Base-by-base conservation (phyloP, 768 basidiomycete genomes). In the Trametes meyenii region DNA sequence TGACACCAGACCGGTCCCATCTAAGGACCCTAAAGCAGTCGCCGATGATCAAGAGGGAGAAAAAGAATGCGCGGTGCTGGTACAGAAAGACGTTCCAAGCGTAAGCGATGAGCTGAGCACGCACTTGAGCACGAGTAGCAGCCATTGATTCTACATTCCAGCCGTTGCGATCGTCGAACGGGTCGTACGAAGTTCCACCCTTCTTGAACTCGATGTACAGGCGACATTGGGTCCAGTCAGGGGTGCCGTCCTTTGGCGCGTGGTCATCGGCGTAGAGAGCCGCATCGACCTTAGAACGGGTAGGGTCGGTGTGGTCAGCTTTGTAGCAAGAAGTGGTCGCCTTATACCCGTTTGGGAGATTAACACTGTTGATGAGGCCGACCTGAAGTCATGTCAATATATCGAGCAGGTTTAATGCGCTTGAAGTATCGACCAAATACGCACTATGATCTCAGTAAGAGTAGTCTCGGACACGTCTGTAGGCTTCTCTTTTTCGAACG, bases 151-250 rank as follows among this genome's bases (percentile, higher is more conserved):
- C 44, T 19, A 19, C 10, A 17, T 16, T 17, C 10, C 19, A 10
- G 14, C 44, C 17, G 44, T n/a, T 1, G 10, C 17, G 12, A 42
- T 51, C 50, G 26, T 50, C 57, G 26, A 19, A 58, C 5, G 49
- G 57, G n/a, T 58, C 57, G 26, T 29, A 13, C 4, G 7, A 4
- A 2, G 14, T 35, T 8, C 23, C 40, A n/a, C 50, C 40, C 5
- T 35, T 26, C 50, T 58, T 58, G 57, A 58, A 58, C 50, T 35
- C 49, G 29, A 58, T 43, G 40, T 35, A 42, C 26, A 45, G 1
- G 14, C 38, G 44, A 12, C 7, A 13, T 36, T 17, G 21, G 14
- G 36, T 42, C 56, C 56, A 58, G 38, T 58, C 5, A 2, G 56
- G 46, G 3, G 48, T 36, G 1, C 16, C 56, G 24, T 58, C 56